Evolutionary conservation across 257 asterid genomes (phyloP).

Genomic region (Salvia miltiorrhiza): DNA sequence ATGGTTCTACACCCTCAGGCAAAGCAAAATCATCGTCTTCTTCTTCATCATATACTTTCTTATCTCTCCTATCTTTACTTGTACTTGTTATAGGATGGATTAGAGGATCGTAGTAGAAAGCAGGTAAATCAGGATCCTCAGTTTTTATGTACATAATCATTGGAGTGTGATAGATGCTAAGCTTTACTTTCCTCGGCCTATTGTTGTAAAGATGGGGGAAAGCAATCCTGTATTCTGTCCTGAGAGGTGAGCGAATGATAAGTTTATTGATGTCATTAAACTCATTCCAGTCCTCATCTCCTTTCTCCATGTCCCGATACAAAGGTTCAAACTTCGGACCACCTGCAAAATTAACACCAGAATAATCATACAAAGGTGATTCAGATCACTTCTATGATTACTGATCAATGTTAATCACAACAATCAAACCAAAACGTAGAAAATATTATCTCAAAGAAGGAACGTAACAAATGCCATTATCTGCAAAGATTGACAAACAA

Average conservation of each 20-base stretch:
- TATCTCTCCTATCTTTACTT: slow-evolving; percentile 74
- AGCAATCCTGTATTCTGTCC: slow-evolving; percentile 98
- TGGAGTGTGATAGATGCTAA: slow-evolving; percentile 87
- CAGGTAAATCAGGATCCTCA: slow-evolving; percentile 99
- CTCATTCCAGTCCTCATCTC: slow-evolving; percentile 99
- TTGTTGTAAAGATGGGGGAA: slow-evolving; percentile 95
- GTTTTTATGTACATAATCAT: slow-evolving; percentile 98
- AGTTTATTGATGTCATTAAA: slow-evolving; percentile 96
- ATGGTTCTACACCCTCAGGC: slow-evolving; percentile 88
- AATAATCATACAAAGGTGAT: neutral
- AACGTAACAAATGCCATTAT: neutral
- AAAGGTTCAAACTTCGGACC: slow-evolving; percentile 99
- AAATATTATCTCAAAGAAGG: neutral
- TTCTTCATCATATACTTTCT: slow-evolving; percentile 67
- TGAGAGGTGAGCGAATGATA: slow-evolving; percentile 91
- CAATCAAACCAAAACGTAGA: neutral
- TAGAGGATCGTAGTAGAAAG: slow-evolving; percentile 91
- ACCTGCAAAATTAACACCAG: slow-evolving; percentile 46
- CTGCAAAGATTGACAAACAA: neutral
- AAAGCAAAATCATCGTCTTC: slow-evolving; percentile 81
- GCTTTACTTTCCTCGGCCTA: slow-evolving; percentile 93
- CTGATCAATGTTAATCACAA: neutral
- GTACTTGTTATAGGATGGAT: slow-evolving; percentile 88
- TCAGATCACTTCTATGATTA: neutral
- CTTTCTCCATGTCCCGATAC: slow-evolving; percentile 99